These are phyloP conservation scores for Trichosanthes truncata DNA, from an alignment of 306 rosid genomes.

Conservation along the genomic window DNA sequence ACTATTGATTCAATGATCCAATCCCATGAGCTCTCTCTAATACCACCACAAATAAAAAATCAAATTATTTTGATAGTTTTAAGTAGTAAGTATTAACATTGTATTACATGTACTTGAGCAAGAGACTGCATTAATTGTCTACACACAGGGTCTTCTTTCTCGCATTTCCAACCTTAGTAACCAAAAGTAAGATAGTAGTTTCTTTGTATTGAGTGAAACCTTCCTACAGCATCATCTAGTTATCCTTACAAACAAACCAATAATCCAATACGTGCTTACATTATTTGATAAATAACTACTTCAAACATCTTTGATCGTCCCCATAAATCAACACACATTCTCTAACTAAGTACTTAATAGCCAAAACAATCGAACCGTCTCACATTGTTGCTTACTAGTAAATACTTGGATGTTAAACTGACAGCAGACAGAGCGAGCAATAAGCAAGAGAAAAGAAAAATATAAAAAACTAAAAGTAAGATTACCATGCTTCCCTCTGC, in stretches of 20 bases:
- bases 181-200: neutral
- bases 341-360: neutral
- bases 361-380: neutral
- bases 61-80: neutral
- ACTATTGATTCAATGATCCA: neutral
- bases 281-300: neutral
- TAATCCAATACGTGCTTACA: neutral
- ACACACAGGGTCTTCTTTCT: neutral
- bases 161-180: neutral
- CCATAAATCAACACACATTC: neutral
- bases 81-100: neutral
- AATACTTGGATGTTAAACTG: neutral
- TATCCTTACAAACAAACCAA: neutral
- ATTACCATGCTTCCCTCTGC: constrained; percentile 73
- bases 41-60: neutral
- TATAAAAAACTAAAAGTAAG: neutral
- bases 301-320: neutral
- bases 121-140: neutral
- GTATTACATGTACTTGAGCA: neutral
- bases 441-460: neutral
- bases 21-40: neutral
- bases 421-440: neutral
- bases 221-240: neutral
- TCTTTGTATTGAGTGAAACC: neutral
- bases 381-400: neutral